Conservation (phyloP, 2,329 filamentous ascomycete genomes). For the Didymella glomerata region DNA sequence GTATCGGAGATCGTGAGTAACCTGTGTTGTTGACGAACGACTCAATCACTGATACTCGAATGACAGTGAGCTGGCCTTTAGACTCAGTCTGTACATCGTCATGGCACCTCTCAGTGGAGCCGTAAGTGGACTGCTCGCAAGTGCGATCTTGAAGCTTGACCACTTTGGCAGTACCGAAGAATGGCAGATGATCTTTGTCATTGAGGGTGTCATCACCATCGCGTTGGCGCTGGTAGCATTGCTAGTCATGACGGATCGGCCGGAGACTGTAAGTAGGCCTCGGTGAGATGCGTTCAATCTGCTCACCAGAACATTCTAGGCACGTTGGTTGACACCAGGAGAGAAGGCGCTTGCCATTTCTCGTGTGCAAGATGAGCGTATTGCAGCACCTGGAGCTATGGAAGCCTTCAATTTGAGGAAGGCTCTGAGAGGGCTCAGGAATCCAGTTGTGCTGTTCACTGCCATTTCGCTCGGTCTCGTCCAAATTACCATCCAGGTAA, state of each 20-base stretch:
- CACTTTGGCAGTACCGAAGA: conserved; percentile 2
- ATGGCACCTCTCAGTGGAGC: conserved; percentile 4
- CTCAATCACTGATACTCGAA: neutral
- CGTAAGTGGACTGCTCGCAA: conserved; percentile 1
- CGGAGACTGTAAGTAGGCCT: neutral
- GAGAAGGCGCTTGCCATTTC: neutral
- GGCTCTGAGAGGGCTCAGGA: neutral
- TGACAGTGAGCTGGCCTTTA: neutral
- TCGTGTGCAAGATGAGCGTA: neutral
- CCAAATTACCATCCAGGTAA: neutral
- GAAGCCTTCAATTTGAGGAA: neutral
- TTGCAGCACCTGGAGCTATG: neutral
- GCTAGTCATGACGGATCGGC: neutral
- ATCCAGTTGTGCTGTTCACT: neutral
- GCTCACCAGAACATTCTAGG: neutral
- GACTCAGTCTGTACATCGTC: conserved; percentile 2
- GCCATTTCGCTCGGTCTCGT: neutral
- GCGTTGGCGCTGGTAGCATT: neutral
- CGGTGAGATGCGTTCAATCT: no score
- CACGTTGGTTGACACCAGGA: neutral
- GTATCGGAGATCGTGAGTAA: neutral
- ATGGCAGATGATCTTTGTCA: conserved; percentile 6
- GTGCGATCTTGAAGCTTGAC: conserved; percentile 2
- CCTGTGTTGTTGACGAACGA: neutral
- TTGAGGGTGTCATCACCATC: neutral